Base-by-base conservation (phyloP, 345 rosid species). In the Streptanthus diversifolius region DNA sequence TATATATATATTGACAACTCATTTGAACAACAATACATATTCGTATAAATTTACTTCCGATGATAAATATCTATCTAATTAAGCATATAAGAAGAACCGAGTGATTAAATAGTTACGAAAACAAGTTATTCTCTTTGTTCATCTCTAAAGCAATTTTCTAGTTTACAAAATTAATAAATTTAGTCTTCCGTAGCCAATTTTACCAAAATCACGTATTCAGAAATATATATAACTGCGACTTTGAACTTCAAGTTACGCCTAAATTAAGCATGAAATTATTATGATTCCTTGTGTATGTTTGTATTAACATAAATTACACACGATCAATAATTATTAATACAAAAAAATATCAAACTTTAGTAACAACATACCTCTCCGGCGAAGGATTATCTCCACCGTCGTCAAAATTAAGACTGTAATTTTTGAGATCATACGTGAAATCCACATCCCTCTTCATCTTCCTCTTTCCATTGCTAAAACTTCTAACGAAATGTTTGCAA, bases 361-460 rank as follows among this genome's bases (percentile, higher is more conserved):
- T 63, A 1, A 55, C 61, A 60, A 57, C 80, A 79, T 55, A 82
- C 63, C 89, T 78, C 43, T 78, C 72, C 21, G 81, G 80, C 30
- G 85, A 85, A 68, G 32, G 69, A 61, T 66, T 70, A 22, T 47
- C 65, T 0, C 77, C 65, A 27, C 87, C 92, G 49, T 85, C 85
- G 21, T 92, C 95, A 48, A 92, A 90, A 61, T 92, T 90, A n/a
- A 90, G 86, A 15, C 82, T 85, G 58, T 92, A 87, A 75, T 86
- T 86, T 53, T 33, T 74, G 49, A 84, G 85, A 82, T 90, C 98
- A 8, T 88, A 87, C 0, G 77, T 83, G 65, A 74, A 88, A 48
- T 73, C 82, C 57, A 64, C 68, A 59, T 57, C 76, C 13, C 73
- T 79, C 52, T 55, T 85, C 80, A 68, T 80, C 72, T 72, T 83